Percentiles rank a stretch among this genome's conserved stretches.
phyloP scores from a whole-genome alignment of 768 basidiomycete genomes.

The Boletus barrowsii region DNA sequence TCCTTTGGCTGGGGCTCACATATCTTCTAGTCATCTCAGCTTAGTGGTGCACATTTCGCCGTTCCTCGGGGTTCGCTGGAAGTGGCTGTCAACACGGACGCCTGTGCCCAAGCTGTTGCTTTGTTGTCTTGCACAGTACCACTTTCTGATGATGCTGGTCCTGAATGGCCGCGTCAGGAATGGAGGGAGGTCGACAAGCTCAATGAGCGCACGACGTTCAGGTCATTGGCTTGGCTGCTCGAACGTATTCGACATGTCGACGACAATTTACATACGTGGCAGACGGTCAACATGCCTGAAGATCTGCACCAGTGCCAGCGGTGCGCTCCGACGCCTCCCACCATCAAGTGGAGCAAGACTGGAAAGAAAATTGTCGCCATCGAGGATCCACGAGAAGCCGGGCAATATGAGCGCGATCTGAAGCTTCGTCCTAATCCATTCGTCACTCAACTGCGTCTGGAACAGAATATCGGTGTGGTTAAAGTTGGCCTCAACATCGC shows the following conservation, averaged over 20 bases:
- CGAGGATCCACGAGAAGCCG: constrained; percentile 85
- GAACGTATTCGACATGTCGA: constrained; percentile 79
- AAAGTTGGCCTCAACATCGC: constrained; percentile 86
- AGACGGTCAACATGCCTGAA: constrained; percentile 44
- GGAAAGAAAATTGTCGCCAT: constrained; percentile 61
- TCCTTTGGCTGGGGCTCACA: constrained; percentile 1
- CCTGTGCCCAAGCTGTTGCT: constrained; percentile 74
- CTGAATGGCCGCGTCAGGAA: constrained; percentile 70
- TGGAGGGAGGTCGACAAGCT: constrained; percentile 87
- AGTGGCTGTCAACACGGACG: constrained; percentile 51
- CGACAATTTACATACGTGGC: constrained; percentile 67
- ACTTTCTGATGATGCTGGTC: constrained; percentile 63
- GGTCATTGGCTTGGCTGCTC: constrained; percentile 79
- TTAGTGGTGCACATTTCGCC: constrained; percentile 58
- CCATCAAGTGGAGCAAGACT: constrained; percentile 67
- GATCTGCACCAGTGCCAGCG: constrained; percentile 61
- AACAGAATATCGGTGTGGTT: constrained; percentile 62
- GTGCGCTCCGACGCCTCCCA: constrained; percentile 78
- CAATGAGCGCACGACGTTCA: constrained; percentile 81
- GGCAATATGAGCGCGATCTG: constrained; percentile 82
- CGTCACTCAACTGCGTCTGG: constrained; percentile 75
- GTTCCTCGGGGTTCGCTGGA: constrained; percentile 55
- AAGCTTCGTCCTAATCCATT: constrained; percentile 86
- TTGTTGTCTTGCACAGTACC: constrained; percentile 76
- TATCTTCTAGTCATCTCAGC: constrained; percentile 46